Evolutionary conservation across 2,329 filamentous ascomycete species (phyloP), one percentile per base, ranked within the genome.

Genomic region (Sporothrix brunneoviolacea): DNA sequence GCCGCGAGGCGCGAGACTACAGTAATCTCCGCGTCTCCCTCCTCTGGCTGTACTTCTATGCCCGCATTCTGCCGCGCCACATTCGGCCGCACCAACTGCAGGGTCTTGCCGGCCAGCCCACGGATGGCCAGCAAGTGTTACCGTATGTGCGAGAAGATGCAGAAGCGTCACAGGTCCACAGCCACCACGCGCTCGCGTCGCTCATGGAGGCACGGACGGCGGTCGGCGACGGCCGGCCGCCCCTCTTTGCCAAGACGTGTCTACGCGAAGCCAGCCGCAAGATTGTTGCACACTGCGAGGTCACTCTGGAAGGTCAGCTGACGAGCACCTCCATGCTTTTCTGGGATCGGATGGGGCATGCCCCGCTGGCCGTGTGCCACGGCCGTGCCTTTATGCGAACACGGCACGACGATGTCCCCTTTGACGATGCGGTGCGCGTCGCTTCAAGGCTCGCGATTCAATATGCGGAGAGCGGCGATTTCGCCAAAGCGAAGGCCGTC

Each of bases 1-100:
- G 93, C 1, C 76, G 91, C 55, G 93, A 97, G 66, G 95, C 94
- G 58, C 84, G 90, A 57, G 93, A 98, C 62, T 88, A 89, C 74
- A 83, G 80, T 4, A 97, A 93, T 63, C 75, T 98, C 51, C 97
- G 96, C 65, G 97, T 95, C 68, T 88, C 90, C 28, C 79, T 98
- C 54, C 95, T 90, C 62, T 98, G 93, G 93, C 75, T 97, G 3
- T 94, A 94, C 61, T 89, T 96, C 62, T 94, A 96, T 59, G 86
- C 86, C 15, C 88, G 56, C 43, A 88, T 60, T 13, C 49, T 50
- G 33, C 56, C 56, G 18, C 51, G 85, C n/a, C 88, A 54, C 47
- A 89, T 61, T 16, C 56, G 56, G 7, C 53, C 56, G 7, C 54
- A 53, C 38, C 47, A 55, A 48, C 55, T 58, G 16, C 56, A 57